Evolutionary conservation across 441 rosid genomes (phyloP), one percentile per base, ranked within the genome.

Genomic region (Croton laevigatus): DNA sequence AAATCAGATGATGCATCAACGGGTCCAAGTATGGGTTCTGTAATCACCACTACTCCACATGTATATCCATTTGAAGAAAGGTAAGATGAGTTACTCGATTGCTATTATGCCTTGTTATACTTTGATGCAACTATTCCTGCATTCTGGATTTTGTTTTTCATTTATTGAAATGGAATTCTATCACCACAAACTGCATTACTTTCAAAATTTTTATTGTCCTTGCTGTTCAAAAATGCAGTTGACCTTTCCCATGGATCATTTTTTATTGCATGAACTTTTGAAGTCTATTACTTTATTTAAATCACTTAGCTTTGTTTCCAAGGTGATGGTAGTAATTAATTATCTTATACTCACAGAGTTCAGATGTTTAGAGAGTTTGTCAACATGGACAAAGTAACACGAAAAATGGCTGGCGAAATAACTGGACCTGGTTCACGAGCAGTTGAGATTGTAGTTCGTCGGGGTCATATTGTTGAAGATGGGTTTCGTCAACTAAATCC

Each of bases 51-150:
- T 68, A 87, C 85, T 69, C 97, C 98, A 14, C 95, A 93, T 82
- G 95, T 93, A 59, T 95, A 85, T 84, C 98, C 99, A 77, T 95
- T 95, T 87, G 96, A 91, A 80, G 98, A 95, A 83, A 93, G 99
- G 99, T 91, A 79, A 69, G 71, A 64, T 70, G 52, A 63, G 69
- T 51, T 66, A 37, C 59, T 59, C 23, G 40, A 66, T 65, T 16
- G 54, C 65, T 69, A 45, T 59, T 46, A 45, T 37, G 32, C 66
- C 62, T 62, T 65, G 19, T 52, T 68, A 45, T 48, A 4, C 38
- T 65, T 59, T 22, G 42, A 34, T 13, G 44, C 9, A 44, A 55
- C 3, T 36, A n/a, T 23, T 12, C 45, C 55, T 55, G 40, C 38
- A 45, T 38, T 45, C 36, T 36, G 37, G 46, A 63, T 22, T 49